Evolutionary conservation across 2,329 filamentous ascomycete species (phyloP).

Genomic region (Colletotrichum eremochloae): DNA sequence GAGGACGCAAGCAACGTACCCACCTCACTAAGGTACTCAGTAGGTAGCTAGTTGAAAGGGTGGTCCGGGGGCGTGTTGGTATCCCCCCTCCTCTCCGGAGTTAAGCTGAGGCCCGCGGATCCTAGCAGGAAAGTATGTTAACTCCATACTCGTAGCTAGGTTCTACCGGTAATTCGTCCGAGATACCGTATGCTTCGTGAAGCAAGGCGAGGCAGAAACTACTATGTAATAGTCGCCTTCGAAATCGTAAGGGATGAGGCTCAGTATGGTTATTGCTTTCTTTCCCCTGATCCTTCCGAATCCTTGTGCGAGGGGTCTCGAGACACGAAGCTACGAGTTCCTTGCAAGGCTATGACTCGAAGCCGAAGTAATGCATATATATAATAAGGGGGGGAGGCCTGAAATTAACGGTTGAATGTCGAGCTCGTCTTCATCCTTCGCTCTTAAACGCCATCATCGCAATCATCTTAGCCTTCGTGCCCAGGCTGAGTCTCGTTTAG

Average conservation of each 20-base stretch:
- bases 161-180: not conserved
- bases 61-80: not conserved
- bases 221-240: too few species aligned
- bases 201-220: not conserved
- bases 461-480: not conserved
- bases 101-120: constrained; percentile 16
- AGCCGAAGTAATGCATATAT: not conserved
- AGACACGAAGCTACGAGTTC: not conserved
- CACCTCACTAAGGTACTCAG: too few species aligned
- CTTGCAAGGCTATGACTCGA: too few species aligned
- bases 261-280: not conserved
- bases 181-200: not conserved
- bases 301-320: not conserved
- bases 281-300: not conserved
- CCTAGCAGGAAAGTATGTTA: not conserved
- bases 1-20: not conserved
- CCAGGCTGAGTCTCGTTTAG: not conserved
- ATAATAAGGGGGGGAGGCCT: too few species aligned
- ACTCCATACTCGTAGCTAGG: not conserved
- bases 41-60: not conserved
- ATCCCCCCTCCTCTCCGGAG: constrained; percentile 9
- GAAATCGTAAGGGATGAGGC: not conserved
- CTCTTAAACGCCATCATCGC: not conserved
- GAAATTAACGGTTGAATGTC: not conserved
- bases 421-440: not conserved